These are phyloP conservation scores for Boletus smithii DNA, from an alignment of 1,284 basidiomycete species.

Conservation along the genomic window DNA sequence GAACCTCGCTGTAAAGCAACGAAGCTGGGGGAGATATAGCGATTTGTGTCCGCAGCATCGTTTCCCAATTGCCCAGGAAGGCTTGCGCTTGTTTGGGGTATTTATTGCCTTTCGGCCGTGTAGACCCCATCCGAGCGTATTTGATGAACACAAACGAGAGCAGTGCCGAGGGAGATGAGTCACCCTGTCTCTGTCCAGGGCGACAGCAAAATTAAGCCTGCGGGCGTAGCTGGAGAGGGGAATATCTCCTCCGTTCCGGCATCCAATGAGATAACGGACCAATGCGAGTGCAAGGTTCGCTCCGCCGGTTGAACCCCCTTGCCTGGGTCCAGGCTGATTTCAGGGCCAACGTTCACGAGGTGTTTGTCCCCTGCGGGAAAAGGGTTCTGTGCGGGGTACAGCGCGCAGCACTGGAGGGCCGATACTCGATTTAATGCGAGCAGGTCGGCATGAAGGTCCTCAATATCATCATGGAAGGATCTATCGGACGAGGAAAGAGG, in stretches of 20 bases:
- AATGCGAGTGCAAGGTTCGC: constrained; percentile 34
- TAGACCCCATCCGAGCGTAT: constrained; percentile 20
- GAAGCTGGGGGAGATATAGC: constrained; percentile 15
- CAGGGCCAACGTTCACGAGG: constrained; percentile 37
- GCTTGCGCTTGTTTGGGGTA: constrained; percentile 2
- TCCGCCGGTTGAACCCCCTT: constrained; percentile 34
- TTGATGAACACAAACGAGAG: constrained; percentile 4
- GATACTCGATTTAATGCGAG: constrained; percentile 19
- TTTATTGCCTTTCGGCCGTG: constrained; percentile 15
- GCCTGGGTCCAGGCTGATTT: constrained; percentile 32
- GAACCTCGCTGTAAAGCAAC: constrained; percentile 16
- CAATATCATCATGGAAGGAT: neutral
- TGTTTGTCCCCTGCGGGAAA: constrained; percentile 45
- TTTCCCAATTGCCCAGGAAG: constrained; percentile 7
- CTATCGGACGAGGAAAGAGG: neutral
- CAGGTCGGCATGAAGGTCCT: neutral
- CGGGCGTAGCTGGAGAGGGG: constrained; percentile 23
- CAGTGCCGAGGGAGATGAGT: constrained; percentile 11
- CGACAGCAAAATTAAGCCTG: constrained; percentile 35
- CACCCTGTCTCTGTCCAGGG: constrained; percentile 35
- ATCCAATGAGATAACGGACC: constrained; percentile 21
- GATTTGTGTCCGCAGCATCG: constrained; percentile 18
- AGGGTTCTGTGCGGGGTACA: constrained; percentile 26
- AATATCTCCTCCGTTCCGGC: constrained; percentile 11
- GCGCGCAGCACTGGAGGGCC: constrained; percentile 22